phyloP scores from a whole-genome alignment of 139 green algal species.

The Spirogloea muscicola region DNA sequence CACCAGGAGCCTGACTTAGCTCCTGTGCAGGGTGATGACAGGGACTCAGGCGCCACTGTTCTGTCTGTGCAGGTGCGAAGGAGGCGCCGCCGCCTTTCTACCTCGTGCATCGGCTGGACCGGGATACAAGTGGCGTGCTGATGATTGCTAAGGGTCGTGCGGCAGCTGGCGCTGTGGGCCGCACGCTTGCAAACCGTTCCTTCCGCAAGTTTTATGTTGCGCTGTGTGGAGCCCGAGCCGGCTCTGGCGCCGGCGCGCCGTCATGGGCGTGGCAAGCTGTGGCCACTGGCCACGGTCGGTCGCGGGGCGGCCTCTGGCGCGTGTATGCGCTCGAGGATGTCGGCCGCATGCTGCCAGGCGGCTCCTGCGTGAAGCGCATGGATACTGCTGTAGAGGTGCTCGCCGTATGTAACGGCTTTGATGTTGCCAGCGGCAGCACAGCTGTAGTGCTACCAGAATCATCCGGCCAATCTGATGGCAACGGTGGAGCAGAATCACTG shows the following conservation, averaged over 20 bases:
- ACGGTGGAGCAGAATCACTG: too few relatives aligned
- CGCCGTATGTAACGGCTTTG: too few relatives aligned
- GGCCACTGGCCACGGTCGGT: constrained; percentile 38
- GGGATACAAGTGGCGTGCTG: constrained; percentile 36
- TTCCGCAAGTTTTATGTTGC: constrained; percentile 28
- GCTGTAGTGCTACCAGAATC: too few relatives aligned
- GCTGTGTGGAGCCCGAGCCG: too few relatives aligned
- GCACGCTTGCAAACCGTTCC: constrained; percentile 15
- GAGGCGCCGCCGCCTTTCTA: too few relatives aligned
- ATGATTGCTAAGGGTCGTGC: constrained; percentile 22
- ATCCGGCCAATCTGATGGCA: too few relatives aligned
- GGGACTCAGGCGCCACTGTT: too few relatives aligned
- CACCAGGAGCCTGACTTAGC: too few relatives aligned
- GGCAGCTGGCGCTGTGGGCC: neutral
- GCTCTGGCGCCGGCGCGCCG: neutral
- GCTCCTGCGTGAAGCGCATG: constrained; percentile 16
- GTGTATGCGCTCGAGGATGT: constrained; percentile 39
- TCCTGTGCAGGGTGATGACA: too few relatives aligned
- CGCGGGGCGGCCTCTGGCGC: constrained; percentile 35
- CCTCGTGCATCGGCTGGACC: constrained; percentile 32
- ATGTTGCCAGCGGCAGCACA: too few relatives aligned
- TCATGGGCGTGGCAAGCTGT: neutral
- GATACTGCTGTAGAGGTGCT: constrained; percentile 13
- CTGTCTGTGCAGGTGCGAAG: too few relatives aligned
- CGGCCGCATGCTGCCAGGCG: constrained; percentile 28